Evolutionary conservation across 768 basidiomycete species (phyloP).

Genomic region (Daedaleopsis sinensis): DNA sequence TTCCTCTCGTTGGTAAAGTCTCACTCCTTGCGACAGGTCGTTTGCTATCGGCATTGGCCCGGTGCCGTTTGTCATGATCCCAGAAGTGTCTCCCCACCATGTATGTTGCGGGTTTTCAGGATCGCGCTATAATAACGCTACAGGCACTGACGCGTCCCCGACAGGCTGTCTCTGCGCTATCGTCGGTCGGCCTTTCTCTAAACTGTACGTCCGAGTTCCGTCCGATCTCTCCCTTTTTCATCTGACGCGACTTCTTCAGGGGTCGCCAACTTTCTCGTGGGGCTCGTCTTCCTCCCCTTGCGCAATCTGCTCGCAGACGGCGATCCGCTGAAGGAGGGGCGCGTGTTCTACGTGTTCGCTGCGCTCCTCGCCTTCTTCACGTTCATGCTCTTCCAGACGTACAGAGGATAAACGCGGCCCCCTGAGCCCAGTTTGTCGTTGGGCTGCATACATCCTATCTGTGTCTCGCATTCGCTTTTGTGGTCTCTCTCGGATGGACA

Average conservation of each 20-base stretch:
- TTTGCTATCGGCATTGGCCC: constrained; percentile 93
- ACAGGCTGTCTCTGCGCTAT: constrained; percentile 76
- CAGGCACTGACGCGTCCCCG: neutral
- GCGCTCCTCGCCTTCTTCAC: constrained; percentile 46
- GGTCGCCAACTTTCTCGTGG: constrained; percentile 85
- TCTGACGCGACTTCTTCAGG: constrained; percentile 45
- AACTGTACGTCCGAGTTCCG: constrained; percentile 53
- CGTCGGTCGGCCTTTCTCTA: constrained; percentile 71
- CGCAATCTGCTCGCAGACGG: constrained; percentile 72
- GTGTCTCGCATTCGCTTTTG: neutral
- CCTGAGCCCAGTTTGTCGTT: neutral
- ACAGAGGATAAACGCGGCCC: constrained; percentile 24
- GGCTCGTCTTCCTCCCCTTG: constrained; percentile 82
- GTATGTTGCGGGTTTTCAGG: constrained; percentile 44
- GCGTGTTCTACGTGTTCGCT: constrained; percentile 88
- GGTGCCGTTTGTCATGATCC: constrained; percentile 89
- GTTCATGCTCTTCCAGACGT: constrained; percentile 32
- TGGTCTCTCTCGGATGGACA: neutral
- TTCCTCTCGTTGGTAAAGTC: neutral
- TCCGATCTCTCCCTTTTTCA: neutral
- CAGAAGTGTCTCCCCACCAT: constrained; percentile 83
- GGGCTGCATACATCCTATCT: neutral
- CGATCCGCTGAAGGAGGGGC: constrained; percentile 67
- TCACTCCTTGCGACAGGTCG: constrained; percentile 49
- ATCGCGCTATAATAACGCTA: constrained; percentile 30